Percentiles rank a stretch among this genome's conserved stretches.
Evolutionary conservation across 805 yeast genomes (phyloP).

Genomic region (Ogataea nonfermentans): DNA sequence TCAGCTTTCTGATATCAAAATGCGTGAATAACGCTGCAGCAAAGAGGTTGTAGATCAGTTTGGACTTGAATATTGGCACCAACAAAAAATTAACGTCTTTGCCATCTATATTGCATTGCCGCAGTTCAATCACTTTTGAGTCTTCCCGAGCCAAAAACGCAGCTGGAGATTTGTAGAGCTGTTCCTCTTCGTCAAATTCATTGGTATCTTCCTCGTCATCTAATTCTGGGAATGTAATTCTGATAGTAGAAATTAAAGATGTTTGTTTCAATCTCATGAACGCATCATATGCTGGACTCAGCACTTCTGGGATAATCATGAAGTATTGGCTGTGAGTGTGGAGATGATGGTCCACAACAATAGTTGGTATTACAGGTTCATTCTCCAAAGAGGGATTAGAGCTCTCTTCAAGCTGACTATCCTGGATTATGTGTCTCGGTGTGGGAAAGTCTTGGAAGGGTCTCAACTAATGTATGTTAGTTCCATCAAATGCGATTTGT

Average conservation of each 20-base stretch:
- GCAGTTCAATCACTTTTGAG: constrained; percentile 15
- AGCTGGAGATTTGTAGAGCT: constrained; percentile 39
- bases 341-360: constrained; percentile 24
- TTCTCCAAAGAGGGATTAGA: constrained; percentile 17
- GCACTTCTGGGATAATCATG: constrained; percentile 33
- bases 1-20: constrained; percentile 11
- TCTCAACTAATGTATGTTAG: constrained; percentile 37
- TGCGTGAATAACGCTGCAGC: constrained; percentile 16
- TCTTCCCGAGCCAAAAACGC: constrained; percentile 28
- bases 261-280: constrained; percentile 14
- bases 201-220: constrained; percentile 18
- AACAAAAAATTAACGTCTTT: constrained; percentile 13
- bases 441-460: constrained; percentile 45
- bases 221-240: constrained; percentile 13
- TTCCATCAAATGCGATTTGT: neutral
- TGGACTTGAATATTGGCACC: constrained; percentile 26
- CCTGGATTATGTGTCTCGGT: constrained; percentile 48
- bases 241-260: constrained; percentile 16
- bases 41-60: constrained; percentile 26
- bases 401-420: constrained; percentile 30
- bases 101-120: constrained; percentile 6
- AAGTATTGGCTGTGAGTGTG: constrained; percentile 24
- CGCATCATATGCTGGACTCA: constrained; percentile 25
- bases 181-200: constrained; percentile 48
- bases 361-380: constrained; percentile 29